Evolutionary conservation across 2,329 filamentous ascomycete species (phyloP).

Genomic region (Plenodomus biglobosus): DNA sequence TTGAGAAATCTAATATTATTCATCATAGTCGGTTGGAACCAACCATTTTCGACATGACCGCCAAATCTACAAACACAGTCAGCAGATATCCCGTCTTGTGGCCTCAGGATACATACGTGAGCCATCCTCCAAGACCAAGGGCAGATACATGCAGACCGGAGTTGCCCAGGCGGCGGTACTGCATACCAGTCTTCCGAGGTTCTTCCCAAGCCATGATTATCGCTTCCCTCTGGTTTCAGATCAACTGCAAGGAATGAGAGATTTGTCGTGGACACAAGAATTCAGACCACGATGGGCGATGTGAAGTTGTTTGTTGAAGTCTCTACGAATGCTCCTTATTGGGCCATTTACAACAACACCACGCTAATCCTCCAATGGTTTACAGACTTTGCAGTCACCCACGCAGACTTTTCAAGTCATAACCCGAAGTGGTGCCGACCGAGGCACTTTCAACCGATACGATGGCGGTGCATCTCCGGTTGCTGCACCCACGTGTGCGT

Average conservation of each 20-base stretch:
- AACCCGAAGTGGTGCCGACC: neutral
- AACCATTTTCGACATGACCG: conserved; percentile 68
- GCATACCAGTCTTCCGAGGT: conserved; percentile 37
- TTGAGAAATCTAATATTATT: no score
- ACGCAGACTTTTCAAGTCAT: neutral
- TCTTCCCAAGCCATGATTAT: conserved; percentile 34
- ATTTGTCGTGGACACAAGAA: neutral
- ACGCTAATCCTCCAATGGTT: no score
- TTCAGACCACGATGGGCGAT: neutral
- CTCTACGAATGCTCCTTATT: neutral
- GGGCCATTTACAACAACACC: neutral
- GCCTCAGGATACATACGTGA: conserved; percentile 60
- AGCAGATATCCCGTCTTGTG: neutral
- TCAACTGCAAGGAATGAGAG: neutral
- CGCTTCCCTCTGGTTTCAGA: neutral
- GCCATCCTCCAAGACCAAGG: conserved; percentile 63
- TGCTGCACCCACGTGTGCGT: neutral
- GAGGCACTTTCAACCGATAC: neutral
- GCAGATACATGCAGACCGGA: conserved; percentile 74
- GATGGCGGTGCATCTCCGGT: neutral
- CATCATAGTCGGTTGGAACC: neutral
- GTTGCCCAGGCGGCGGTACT: conserved; percentile 70
- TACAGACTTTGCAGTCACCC: neutral
- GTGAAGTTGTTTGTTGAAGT: neutral
- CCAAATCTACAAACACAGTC: conserved; percentile 46